Evolutionary conservation across 495 filamentous ascomycete genomes (phyloP).

Genomic region (Penicillium verhagenii): DNA sequence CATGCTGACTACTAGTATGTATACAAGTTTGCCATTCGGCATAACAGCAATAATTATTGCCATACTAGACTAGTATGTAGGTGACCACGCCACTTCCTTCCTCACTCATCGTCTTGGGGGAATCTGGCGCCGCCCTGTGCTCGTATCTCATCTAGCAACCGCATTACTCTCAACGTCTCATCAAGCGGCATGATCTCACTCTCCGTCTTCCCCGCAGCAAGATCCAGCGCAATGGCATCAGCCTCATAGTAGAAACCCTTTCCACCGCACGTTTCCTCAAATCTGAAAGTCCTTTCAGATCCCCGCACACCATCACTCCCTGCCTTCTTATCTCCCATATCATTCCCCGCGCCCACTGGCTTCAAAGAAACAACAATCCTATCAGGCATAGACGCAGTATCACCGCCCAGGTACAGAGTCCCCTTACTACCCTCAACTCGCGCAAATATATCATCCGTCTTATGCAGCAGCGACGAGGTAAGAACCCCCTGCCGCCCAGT

Average conservation of each 20-base stretch:
- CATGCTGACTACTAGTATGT: too few relatives aligned
- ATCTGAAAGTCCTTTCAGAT: background rate
- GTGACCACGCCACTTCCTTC: too few relatives aligned
- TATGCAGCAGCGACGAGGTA: background rate
- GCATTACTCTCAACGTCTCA: slow-evolving; percentile 5
- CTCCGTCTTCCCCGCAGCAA: slow-evolving; percentile 3
- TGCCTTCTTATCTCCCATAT: background rate
- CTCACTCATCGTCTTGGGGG: too few relatives aligned
- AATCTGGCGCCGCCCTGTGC: slow-evolving; percentile 6
- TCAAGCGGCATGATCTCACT: background rate
- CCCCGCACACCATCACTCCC: background rate
- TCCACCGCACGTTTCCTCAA: background rate
- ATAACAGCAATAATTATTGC: too few relatives aligned
- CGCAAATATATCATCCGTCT: background rate
- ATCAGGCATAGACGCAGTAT: background rate
- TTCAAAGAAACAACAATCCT: background rate
- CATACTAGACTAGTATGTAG: too few relatives aligned
- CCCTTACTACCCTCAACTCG: slow-evolving; percentile 1
- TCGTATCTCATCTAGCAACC: slow-evolving; percentile 1
- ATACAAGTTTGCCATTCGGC: too few relatives aligned
- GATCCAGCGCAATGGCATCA: slow-evolving; percentile 1
- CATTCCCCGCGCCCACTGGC: background rate
- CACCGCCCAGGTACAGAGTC: background rate
- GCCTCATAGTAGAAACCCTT: slow-evolving; percentile 5
- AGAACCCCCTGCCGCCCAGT: background rate